A percentile compares a stretch with the other conserved stretches of the same genome.
Evolutionary conservation across 306 rosid genomes (phyloP).

Genomic region (Cercis canadensis): DNA sequence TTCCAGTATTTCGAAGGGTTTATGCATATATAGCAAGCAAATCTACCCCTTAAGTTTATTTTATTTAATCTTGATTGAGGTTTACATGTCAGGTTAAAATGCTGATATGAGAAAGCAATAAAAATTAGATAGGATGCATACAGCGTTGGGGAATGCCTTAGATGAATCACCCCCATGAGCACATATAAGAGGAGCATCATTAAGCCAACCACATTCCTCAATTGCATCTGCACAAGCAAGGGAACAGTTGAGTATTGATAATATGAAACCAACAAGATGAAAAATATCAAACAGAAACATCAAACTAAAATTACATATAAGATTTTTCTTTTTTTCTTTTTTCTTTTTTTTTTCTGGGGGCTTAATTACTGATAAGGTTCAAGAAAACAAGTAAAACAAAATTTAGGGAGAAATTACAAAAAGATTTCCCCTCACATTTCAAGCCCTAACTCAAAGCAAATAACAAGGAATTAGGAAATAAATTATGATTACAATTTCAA

Average conservation of each 20-base stretch:
- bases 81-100: not conserved
- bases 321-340: too few species aligned
- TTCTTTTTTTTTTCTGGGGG: too few species aligned
- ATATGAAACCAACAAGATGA: not conserved
- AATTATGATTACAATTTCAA: not conserved
- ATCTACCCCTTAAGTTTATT: not conserved
- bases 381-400: not conserved
- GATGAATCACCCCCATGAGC: conserved; percentile 95
- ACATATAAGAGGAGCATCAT: conserved; percentile 79
- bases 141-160: conserved; percentile 81
- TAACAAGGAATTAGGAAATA: not conserved
- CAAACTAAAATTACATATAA: not conserved
- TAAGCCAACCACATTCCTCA: conserved; percentile 68
- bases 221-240: conserved; percentile 53
- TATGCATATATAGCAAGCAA: too few species aligned
- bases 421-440: not conserved
- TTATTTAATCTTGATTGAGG: not conserved
- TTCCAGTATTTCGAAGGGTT: too few species aligned
- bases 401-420: not conserved
- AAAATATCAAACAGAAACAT: not conserved
- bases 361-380: not conserved
- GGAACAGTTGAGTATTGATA: not conserved
- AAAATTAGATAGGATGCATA: conserved; percentile 21
- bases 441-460: not conserved
- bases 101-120: not conserved